Evolutionary conservation across 2,329 filamentous ascomycete species (phyloP).

Genomic region (Aspergillus brunneoviolaceus): DNA sequence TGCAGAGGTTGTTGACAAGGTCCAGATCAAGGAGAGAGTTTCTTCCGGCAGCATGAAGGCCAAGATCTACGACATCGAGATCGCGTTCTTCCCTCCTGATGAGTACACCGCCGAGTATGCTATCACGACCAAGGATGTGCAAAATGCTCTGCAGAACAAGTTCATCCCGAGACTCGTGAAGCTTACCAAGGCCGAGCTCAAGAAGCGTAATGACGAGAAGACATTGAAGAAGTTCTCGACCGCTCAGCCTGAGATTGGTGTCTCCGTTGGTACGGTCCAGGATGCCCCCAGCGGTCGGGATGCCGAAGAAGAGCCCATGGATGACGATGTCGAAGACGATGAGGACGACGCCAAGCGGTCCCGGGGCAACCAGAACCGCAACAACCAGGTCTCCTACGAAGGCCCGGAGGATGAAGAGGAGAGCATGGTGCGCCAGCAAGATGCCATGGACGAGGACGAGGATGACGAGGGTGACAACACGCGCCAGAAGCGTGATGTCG

Average conservation of each 20-base stretch:
- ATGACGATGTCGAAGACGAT: conserved; percentile 74
- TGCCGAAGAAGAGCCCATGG: conserved; percentile 59
- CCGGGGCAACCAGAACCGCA: conserved; percentile 66
- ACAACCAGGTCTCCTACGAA: conserved; percentile 83
- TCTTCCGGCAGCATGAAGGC: conserved; percentile 70
- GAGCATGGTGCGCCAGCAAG: conserved; percentile 66
- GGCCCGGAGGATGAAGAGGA: conserved; percentile 92
- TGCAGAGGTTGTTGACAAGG: conserved; percentile 78
- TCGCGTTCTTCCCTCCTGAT: conserved; percentile 78
- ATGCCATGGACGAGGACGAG: conserved; percentile 58
- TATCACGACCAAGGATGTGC: conserved; percentile 74
- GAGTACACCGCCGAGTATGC: conserved; percentile 87
- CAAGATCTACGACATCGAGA: conserved; percentile 78
- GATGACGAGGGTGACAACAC: conserved; percentile 50
- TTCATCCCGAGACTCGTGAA: conserved; percentile 72
- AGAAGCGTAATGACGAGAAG: conserved; percentile 68
- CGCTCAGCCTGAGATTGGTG: conserved; percentile 74
- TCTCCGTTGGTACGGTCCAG: conserved; percentile 58
- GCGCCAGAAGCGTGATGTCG: conserved; percentile 33
- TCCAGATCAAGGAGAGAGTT: conserved; percentile 75
- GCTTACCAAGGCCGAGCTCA: conserved; percentile 72
- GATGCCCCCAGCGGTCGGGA: conserved; percentile 50
- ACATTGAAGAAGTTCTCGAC: conserved; percentile 57
- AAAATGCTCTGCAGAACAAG: conserved; percentile 74
- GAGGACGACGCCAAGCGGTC: conserved; percentile 66